These are phyloP conservation scores for Dendrobium nobile DNA, from an alignment of 106 monocot species.

Conservation along the genomic window DNA sequence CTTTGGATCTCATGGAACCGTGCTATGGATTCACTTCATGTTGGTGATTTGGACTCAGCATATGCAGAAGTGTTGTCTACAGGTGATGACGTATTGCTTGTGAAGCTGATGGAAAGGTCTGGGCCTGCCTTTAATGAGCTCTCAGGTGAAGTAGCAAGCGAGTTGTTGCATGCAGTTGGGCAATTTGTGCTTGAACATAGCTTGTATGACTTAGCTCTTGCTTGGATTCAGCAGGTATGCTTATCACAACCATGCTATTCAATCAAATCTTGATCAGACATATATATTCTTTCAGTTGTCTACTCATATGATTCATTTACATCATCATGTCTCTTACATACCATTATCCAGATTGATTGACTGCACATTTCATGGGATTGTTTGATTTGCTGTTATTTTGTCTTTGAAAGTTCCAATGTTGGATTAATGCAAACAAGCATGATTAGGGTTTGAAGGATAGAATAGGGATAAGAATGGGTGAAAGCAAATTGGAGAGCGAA, in stretches of 20 bases:
- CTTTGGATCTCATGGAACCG: slow-evolving; percentile 79
- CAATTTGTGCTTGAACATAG: slow-evolving; percentile 72
- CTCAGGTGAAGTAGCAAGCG: slow-evolving; percentile 57
- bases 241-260: background rate
- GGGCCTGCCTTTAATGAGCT: slow-evolving; percentile 83
- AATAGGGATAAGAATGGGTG: too few species aligned
- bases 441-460: too few species aligned
- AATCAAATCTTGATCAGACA: too few species aligned
- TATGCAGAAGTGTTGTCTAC: slow-evolving; percentile 70
- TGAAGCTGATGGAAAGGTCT: slow-evolving; percentile 89
- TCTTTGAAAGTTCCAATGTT: too few species aligned
- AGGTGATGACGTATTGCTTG: slow-evolving; percentile 69
- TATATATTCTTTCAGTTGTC: background rate
- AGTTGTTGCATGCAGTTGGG: slow-evolving; percentile 57
- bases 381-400: too few species aligned
- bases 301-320: background rate
- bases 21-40: slow-evolving; percentile 84
- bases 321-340: background rate
- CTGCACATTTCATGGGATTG: background rate
- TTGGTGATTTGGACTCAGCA: slow-evolving; percentile 81
- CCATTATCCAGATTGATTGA: background rate
- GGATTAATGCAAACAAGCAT: too few species aligned
- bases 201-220: slow-evolving; percentile 63
- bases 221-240: slow-evolving; percentile 86
- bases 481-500: too few species aligned